Evolutionary conservation across 371 early-diverging fungal genomes (phyloP).

Genomic region (Haplosporangium sp.): DNA sequence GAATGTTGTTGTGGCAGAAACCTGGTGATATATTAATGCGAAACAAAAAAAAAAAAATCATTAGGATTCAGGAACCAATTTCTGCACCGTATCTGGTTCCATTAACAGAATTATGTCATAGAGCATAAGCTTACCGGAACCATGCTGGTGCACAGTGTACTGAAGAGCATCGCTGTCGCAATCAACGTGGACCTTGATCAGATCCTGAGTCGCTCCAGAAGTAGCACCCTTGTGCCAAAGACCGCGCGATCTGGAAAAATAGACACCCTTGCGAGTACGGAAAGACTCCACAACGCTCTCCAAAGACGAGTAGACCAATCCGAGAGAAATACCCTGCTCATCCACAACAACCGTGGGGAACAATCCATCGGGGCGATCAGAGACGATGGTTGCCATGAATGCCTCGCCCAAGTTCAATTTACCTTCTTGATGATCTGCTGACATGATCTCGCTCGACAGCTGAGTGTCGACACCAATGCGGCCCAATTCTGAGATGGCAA

Average conservation of each 20-base stretch:
- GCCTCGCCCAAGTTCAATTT: slow-evolving; percentile 77
- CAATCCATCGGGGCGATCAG: slow-evolving; percentile 92
- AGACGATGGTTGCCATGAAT: slow-evolving; percentile 69
- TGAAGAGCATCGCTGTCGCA: slow-evolving; percentile 93
- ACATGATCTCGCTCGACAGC: slow-evolving; percentile 17
- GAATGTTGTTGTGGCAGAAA: slow-evolving; percentile 94
- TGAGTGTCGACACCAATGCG: slow-evolving; percentile 34
- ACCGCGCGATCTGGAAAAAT: slow-evolving; percentile 90
- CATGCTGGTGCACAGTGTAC: slow-evolving; percentile 89
- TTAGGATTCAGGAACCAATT: neutral
- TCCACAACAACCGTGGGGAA: slow-evolving; percentile 94
- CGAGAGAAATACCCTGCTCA: slow-evolving; percentile 87
- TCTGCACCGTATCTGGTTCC: neutral
- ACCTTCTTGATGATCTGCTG: slow-evolving; percentile 38
- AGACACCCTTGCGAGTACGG: slow-evolving; percentile 86
- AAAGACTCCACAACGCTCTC: slow-evolving; percentile 88
- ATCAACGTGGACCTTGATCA: slow-evolving; percentile 82
- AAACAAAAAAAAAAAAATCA: neutral
- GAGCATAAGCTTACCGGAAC: slow-evolving; percentile 70
- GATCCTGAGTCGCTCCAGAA: slow-evolving; percentile 91
- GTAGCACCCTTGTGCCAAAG: slow-evolving; percentile 97
- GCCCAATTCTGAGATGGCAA: slow-evolving; percentile 39
- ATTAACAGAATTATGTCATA: neutral
- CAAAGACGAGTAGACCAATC: slow-evolving; percentile 90
- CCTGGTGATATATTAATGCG: slow-evolving; percentile 59